Evolutionary conservation across 139 green algal genomes (phyloP), one percentile per base, ranked within the genome.

Genomic region (Chlorella ohadii): DNA sequence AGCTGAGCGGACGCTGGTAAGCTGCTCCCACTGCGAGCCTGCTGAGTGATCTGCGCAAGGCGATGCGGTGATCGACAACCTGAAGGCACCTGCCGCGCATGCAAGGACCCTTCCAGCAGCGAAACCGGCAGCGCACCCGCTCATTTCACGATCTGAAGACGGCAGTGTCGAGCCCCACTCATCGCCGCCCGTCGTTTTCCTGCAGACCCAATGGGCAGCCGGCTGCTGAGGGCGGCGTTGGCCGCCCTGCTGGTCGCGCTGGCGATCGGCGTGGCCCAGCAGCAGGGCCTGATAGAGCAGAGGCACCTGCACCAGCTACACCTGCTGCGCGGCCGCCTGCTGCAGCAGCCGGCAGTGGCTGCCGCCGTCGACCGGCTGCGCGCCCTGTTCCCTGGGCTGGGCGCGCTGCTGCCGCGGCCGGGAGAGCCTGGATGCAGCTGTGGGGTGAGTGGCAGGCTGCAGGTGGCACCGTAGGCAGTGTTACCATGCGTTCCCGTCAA

Each of bases 401-500:
- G 38, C 76, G 38, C 59, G 27, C 76, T 81, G 33, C 74, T 81
- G 76, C 76, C 76, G 5, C 2, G 19, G 34, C 33, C 16, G 4
- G 20, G 11, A 19, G 38, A 57, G 27, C 7, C 28, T 1, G 44
- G n/a, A n/a, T 83, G 78, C 63, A 65, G n/a, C n/a, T 83, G 78
- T n/a, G 63, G 31, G 63, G 78, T 83, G 63, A 83, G 78, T 73
- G 66, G 36, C 22, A 44, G 16, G 13, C 15, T 19, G 67, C 17
- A 47, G 15, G 15, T 47, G 12, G 28, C 13, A 27, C 33, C 3
- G 51, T 11, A 9, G 33, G 12, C 11, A 13, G n/a, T n/a, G n/a
- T n/a, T 44, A 39, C 65, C 19, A 31, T 73, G 66, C 33, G 66
- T 34, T 47, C 28, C 13, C 22, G 9, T 38, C 4, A 33, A 68